phyloP scores from a whole-genome alignment of 129 eudicot genomes.

The Oenanthe sinensis region DNA sequence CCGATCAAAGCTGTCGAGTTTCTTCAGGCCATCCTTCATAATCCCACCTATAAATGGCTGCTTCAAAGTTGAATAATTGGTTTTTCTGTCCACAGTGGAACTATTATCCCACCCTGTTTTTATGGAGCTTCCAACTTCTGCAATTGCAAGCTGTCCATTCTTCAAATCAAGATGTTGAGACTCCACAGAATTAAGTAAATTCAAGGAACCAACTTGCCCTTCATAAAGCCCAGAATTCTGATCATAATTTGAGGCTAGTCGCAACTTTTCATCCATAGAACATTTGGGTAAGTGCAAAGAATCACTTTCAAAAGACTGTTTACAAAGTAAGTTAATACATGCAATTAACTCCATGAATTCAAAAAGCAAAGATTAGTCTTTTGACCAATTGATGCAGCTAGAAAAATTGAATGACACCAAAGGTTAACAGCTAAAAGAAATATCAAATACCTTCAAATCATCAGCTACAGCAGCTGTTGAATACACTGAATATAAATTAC shows the following conservation, averaged over 20 bases:
- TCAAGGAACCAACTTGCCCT: conserved; percentile 32
- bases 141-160: conserved; percentile 20
- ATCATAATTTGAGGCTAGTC: conserved; percentile 31
- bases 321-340: conserved; percentile 7
- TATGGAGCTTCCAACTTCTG: conserved; percentile 26
- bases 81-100: conserved; percentile 29
- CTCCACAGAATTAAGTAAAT: conserved; percentile 30
- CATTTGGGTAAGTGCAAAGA: conserved; percentile 22
- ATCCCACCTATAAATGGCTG: conserved; percentile 59
- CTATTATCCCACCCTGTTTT: conserved; percentile 31
- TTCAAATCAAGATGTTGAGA: conserved; percentile 26
- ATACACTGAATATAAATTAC: not conserved
- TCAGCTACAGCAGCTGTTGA: not conserved
- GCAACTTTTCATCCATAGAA: conserved; percentile 31
- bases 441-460: not conserved
- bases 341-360: not conserved
- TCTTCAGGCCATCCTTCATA: conserved; percentile 62
- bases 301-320: conserved; percentile 27
- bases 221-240: conserved; percentile 30
- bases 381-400: conserved; percentile 1
- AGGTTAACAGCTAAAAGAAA: not conserved
- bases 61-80: conserved; percentile 32
- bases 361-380: not conserved
- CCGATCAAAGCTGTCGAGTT: conserved; percentile 93
- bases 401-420: not conserved